Conservation (phyloP, 2,329 filamentous ascomycete species). For the Claviceps humidiphila region DNA sequence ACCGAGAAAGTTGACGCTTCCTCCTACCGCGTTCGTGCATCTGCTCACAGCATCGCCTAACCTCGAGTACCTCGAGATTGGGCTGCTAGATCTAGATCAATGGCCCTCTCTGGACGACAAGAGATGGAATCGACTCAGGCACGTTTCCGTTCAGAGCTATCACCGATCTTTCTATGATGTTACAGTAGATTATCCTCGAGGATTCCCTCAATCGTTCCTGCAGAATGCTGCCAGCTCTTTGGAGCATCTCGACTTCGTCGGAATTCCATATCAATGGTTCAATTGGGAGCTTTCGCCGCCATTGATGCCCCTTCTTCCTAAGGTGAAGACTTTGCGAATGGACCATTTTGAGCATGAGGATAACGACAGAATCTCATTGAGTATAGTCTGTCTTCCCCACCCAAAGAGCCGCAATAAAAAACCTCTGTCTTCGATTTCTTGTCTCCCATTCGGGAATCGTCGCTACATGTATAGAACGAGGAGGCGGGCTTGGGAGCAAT, state of each 20-base stretch:
- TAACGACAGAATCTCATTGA: too few relatives aligned
- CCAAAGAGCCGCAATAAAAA: too few relatives aligned
- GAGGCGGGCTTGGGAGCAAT: too few relatives aligned
- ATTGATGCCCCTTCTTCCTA: conserved; percentile 13
- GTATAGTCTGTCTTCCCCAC: too few relatives aligned
- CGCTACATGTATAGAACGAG: too few relatives aligned
- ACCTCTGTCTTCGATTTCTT: too few relatives aligned
- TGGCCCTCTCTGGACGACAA: conserved; percentile 2
- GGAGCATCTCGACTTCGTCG: conserved; percentile 13
- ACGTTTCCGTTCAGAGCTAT: conserved; percentile 5
- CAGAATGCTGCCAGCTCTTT: conserved; percentile 8
- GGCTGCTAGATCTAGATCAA: not conserved
- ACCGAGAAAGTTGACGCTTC: too few relatives aligned
- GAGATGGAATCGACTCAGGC: conserved; percentile 6
- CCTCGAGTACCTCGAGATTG: conserved; percentile 17
- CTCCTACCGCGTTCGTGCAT: too few relatives aligned
- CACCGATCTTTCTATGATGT: too few relatives aligned
- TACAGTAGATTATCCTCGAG: not conserved
- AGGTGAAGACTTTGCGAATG: conserved; percentile 10
- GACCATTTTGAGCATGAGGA: too few relatives aligned
- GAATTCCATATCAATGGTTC: conserved; percentile 11
- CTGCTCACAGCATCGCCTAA: not conserved
- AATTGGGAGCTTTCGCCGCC: not conserved
- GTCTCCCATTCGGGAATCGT: too few relatives aligned
- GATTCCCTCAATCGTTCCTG: conserved; percentile 7